Evolutionary conservation across 1,139 yeast genomes (phyloP), one percentile per base, ranked within the genome.

Genomic region (Lodderomyces parapsilosis): DNA sequence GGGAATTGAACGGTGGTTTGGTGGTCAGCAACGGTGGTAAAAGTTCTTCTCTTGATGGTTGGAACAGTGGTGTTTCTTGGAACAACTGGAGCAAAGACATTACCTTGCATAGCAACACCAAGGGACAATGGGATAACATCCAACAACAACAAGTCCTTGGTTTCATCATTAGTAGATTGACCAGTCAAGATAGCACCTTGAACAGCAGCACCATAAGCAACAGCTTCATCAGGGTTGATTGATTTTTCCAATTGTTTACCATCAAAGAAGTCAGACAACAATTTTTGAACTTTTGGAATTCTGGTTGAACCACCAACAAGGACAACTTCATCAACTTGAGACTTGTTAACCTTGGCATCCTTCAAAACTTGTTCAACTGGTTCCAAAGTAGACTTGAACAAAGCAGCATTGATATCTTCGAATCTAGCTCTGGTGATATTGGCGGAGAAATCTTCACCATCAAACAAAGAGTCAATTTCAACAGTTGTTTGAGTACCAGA

Each of bases 91-190:
- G 97, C 98, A 66, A 90, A 89, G 64, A 93, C 93, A 77, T 91
- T 91, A 81, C 98, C 98, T 81, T 91, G 96, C 96, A 91, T 93
- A 76, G 97, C 98, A 72, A 93, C 97, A 88, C 99, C 99, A 69
- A 91, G 83, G 60, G 98, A 90, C 72, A 93, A 86, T 77, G 98
- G 98, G 68, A 91, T 93, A 68, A 91, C 98, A 81, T 91, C 98
- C 77, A 91, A 86, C 74, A 91, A 85, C 71, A 91, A 84, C 71
- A 91, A 83, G 80, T 91, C 97, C 81, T 91, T 88, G 76, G 98
- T 86, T 80, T 90, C 96, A 60, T 88, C 96, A 59, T 95, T 86
- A 60, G 97, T 89, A 64, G 96, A 87, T 81, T 89, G 96, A 78
- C 96, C 96, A 62, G 97, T 88, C 74, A 90, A 82, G 80, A 90